Percentiles rank a stretch among this genome's conserved stretches.
Conservation (phyloP, 108 stramenopile genomes). For the Cafeteria roenbergensis region DNA sequence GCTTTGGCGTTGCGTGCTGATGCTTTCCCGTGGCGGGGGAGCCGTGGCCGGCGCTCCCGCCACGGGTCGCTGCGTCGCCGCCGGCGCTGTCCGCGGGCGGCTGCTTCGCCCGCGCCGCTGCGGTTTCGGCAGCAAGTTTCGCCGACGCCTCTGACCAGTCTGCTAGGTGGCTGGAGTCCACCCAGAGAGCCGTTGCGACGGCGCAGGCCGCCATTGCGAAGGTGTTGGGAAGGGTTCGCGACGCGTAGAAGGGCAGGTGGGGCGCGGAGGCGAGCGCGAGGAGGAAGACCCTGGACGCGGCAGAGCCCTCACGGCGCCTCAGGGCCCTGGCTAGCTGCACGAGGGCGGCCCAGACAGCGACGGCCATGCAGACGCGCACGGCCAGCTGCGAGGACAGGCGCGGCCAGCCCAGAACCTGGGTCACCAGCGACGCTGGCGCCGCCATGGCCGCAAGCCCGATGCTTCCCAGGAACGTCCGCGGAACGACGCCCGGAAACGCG, state of each 20-base stretch:
- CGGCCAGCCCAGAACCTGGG: neutral
- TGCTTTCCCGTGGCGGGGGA: too few species aligned
- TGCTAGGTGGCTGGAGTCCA: too few species aligned
- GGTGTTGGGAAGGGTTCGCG: slow-evolving; percentile 83
- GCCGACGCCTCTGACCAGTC: too few species aligned
- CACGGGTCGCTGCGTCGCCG: too few species aligned
- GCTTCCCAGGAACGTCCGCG: slow-evolving; percentile 46
- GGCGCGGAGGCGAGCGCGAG: slow-evolving; percentile 67
- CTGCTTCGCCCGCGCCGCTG: too few species aligned
- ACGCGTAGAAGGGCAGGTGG: slow-evolving; percentile 85
- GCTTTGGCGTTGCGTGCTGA: too few species aligned
- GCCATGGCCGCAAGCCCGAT: slow-evolving; percentile 14
- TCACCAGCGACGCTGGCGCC: neutral
- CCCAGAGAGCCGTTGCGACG: slow-evolving; percentile 57
- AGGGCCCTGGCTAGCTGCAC: slow-evolving; percentile 1
- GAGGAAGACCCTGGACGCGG: slow-evolving; percentile 35
- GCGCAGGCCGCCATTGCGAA: slow-evolving; percentile 78
- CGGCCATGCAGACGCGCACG: neutral
- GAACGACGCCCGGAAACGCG: slow-evolving; percentile 47
- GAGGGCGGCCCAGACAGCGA: slow-evolving; percentile 2
- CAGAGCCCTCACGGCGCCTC: neutral
- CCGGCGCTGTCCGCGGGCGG: too few species aligned
- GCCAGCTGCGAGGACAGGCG: neutral
- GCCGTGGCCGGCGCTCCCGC: too few species aligned
- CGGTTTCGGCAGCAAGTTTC: too few species aligned